phyloP scores from a whole-genome alignment of 805 yeast genomes.

The Brettanomyces nanus region DNA sequence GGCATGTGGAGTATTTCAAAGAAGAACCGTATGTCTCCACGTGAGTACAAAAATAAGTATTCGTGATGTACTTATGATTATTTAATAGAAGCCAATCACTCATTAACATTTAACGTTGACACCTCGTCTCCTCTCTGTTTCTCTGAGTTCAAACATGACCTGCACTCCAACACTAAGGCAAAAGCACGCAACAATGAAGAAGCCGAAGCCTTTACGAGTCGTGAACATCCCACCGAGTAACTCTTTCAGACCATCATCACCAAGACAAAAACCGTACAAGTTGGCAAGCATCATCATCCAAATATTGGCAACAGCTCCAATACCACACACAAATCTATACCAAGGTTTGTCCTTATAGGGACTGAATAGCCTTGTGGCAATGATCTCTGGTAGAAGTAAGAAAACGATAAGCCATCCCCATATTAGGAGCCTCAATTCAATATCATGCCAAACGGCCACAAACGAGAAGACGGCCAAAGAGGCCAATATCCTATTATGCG shows the following conservation, averaged over 20 bases:
- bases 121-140: slow-evolving; percentile 76
- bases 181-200: slow-evolving; percentile 51
- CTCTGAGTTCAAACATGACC: slow-evolving; percentile 90
- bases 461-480: slow-evolving; percentile 84
- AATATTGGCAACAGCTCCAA: slow-evolving; percentile 82
- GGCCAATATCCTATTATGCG: slow-evolving; percentile 60
- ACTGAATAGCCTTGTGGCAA: slow-evolving; percentile 39
- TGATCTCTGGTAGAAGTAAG: slow-evolving; percentile 79
- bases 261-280: slow-evolving; percentile 89
- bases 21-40: slow-evolving; percentile 56
- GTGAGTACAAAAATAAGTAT: slow-evolving; percentile 57
- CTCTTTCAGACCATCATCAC: slow-evolving; percentile 70
- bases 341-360: slow-evolving; percentile 39
- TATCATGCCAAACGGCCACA: slow-evolving; percentile 98
- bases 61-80: neutral
- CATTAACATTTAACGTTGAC: slow-evolving; percentile 66
- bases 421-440: slow-evolving; percentile 70
- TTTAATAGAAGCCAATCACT: neutral
- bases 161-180: slow-evolving; percentile 80
- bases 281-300: slow-evolving; percentile 99
- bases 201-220: slow-evolving; percentile 60
- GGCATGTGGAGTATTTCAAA: slow-evolving; percentile 62
- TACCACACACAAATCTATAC: slow-evolving; percentile 76
- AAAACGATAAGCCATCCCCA: slow-evolving; percentile 97
- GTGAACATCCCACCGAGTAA: slow-evolving; percentile 64